Evolutionary conservation across 1,284 basidiomycete genomes (phyloP), one percentile per base, ranked within the genome.

Genomic region (Ceratobasidium sp.): DNA sequence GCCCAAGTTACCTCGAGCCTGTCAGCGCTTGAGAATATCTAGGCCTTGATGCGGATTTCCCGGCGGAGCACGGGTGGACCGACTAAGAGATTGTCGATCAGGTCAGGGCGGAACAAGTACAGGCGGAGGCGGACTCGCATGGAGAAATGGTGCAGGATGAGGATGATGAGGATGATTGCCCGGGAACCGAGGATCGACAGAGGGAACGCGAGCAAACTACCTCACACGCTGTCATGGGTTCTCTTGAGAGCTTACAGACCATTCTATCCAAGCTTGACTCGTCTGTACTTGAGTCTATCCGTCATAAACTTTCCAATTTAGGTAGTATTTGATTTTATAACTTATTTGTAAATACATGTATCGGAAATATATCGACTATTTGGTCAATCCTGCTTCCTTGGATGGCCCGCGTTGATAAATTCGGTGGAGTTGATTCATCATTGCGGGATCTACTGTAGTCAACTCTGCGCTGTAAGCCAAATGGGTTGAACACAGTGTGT

Each of bases 61-160:
- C 37, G 17, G 43, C 61, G 7, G 61, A 64, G 43, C 61, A 64
- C 8, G 61, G 43, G 56, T 64, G 70, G 70, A 74, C 56, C 3
- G 44, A 74, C 49, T 0, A 61, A 19, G 70, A 74, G 25, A 74
- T 74, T 46, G 70, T 74, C 15, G 70, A 74, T 9, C 57, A 74
- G 70, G 56, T 74, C 17, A 29, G 40, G 17, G 70, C 56, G 22
- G 57, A 74, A 51, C 29, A 44, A 19, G 32, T n/a, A 32, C 43
- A 74, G 54, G 70, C 40, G 19, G 25, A 71, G 3, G 69, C 57
- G 13, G 57, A 61, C 19, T 29, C 34, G 57, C 57, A 32, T 5
- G 57, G 57, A 37, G 57, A 61, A n/a, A n/a, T n/a, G n/a, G n/a
- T n/a, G n/a, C n/a, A n/a, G n/a, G n/a, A n/a, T n/a, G n/a, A n/a